These are phyloP conservation scores for Graphium sp. DNA, from an alignment of 2,329 filamentous ascomycete species.

Conservation along the genomic window DNA sequence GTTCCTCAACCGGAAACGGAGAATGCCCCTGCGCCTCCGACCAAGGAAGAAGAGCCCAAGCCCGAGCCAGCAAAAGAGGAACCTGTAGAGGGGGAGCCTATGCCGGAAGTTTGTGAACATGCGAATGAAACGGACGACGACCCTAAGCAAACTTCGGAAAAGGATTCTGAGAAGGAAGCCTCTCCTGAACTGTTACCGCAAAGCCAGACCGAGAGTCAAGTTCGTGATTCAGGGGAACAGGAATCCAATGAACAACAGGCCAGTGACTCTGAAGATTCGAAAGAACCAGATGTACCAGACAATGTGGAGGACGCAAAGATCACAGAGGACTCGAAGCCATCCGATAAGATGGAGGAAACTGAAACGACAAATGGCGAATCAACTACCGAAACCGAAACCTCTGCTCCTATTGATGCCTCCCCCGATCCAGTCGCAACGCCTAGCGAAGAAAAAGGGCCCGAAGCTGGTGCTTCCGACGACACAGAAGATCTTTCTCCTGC, in stretches of 20 bases:
- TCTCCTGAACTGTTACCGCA: not conserved
- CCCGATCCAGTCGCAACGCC: too few relatives aligned
- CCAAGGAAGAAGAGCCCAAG: not conserved
- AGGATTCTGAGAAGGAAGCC: constrained; percentile 2
- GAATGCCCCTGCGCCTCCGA: not conserved
- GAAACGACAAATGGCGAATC: too few relatives aligned
- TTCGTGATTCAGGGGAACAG: not conserved
- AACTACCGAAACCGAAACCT: too few relatives aligned
- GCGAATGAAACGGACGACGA: not conserved
- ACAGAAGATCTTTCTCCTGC: not conserved
- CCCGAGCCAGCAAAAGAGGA: constrained; percentile 1
- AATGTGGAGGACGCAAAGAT: too few relatives aligned
- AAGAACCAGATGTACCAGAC: too few relatives aligned
- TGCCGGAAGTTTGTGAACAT: not conserved
- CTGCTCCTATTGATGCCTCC: too few relatives aligned
- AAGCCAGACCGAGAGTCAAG: not conserved
- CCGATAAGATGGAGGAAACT: too few relatives aligned
- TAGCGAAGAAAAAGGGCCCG: too few relatives aligned
- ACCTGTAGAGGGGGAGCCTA: not conserved
- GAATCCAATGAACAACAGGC: not conserved
- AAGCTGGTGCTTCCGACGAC: too few relatives aligned
- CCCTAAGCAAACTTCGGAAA: constrained; percentile 1
- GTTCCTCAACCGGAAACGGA: not conserved
- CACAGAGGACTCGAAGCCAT: too few relatives aligned
- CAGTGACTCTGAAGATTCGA: not conserved